These are phyloP conservation scores for Pichia manshurica DNA, from an alignment of 805 yeast species.

Conservation along the genomic window DNA sequence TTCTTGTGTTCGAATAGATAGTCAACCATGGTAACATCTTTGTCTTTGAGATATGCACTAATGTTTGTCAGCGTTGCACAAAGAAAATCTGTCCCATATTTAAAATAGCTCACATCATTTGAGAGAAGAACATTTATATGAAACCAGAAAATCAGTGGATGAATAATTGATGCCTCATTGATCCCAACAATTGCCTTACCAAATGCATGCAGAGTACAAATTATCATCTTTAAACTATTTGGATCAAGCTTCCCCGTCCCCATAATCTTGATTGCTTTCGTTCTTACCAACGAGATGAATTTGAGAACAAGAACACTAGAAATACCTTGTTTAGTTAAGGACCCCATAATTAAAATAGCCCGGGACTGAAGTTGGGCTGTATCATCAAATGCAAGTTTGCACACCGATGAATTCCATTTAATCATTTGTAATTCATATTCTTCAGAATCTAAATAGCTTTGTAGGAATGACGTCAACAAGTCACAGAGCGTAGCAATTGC, in stretches of 20 bases:
- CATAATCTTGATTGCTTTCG: slow-evolving; percentile 13
- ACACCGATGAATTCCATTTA: slow-evolving; percentile 59
- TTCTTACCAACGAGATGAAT: slow-evolving; percentile 21
- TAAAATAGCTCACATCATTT: slow-evolving; percentile 26
- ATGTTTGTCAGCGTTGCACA: slow-evolving; percentile 32
- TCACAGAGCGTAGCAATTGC: slow-evolving; percentile 58
- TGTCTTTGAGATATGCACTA: slow-evolving; percentile 27
- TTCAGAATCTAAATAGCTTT: slow-evolving; percentile 40
- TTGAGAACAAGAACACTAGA: slow-evolving; percentile 42
- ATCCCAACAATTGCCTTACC: slow-evolving; percentile 46
- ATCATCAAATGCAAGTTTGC: slow-evolving; percentile 53
- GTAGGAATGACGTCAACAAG: slow-evolving; percentile 46
- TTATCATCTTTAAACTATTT: slow-evolving; percentile 13
- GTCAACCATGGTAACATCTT: slow-evolving; percentile 27
- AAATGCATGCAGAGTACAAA: slow-evolving; percentile 40
- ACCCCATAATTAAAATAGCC: slow-evolving; percentile 65
- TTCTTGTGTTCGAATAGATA: slow-evolving; percentile 28
- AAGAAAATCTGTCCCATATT: slow-evolving; percentile 31
- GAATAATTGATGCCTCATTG: slow-evolving; percentile 38
- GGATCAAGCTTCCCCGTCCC: not conserved
- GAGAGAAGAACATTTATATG: slow-evolving; percentile 23
- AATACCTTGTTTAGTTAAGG: slow-evolving; percentile 57
- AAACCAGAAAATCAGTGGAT: slow-evolving; percentile 47
- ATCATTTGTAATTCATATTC: slow-evolving; percentile 53
- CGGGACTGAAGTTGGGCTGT: slow-evolving; percentile 60